Conservation (phyloP, 495 filamentous ascomycete genomes). For the Pyronema omphalodes region DNA sequence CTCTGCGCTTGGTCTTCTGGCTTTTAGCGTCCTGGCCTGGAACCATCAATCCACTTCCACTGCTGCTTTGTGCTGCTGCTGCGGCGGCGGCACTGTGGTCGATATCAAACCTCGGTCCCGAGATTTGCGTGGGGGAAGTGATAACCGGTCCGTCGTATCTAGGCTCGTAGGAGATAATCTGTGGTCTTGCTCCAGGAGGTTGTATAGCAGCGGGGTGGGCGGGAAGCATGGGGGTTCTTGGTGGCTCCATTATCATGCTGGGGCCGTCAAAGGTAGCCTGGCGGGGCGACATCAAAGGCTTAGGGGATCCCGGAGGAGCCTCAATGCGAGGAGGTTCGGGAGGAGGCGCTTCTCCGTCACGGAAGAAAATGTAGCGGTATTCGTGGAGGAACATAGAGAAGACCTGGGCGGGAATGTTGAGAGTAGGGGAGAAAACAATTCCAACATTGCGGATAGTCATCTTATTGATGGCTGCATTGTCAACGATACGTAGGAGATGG, state of each 20-base stretch:
- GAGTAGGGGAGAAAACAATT: constrained; percentile 95
- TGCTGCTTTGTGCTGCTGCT: not conserved
- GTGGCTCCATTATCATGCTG: constrained; percentile 14
- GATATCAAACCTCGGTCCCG: not conserved
- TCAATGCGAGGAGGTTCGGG: constrained; percentile 1
- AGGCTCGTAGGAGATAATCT: constrained; percentile 8
- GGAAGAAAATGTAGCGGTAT: constrained; percentile 67
- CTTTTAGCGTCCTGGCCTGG: constrained; percentile 9
- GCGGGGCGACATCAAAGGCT: constrained; percentile 8
- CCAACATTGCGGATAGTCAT: constrained; percentile 97
- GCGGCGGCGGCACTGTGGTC: not conserved
- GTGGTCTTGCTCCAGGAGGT: constrained; percentile 12
- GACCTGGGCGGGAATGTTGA: constrained; percentile 90
- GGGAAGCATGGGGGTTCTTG: constrained; percentile 15
- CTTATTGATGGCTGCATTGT: constrained; percentile 80
- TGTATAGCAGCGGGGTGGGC: constrained; percentile 17
- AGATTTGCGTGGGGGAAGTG: constrained; percentile 6
- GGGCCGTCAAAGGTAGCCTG: constrained; percentile 1
- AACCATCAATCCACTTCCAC: constrained; percentile 2
- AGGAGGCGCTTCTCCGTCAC: constrained; percentile 38
- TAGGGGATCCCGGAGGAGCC: constrained; percentile 5
- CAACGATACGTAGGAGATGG: constrained; percentile 76
- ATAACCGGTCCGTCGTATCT: constrained; percentile 5
- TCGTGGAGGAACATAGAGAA: constrained; percentile 89
- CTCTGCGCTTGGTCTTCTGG: constrained; percentile 36